Conservation (phyloP, 352 stramenopile species). For the Phytophthora europaea region DNA sequence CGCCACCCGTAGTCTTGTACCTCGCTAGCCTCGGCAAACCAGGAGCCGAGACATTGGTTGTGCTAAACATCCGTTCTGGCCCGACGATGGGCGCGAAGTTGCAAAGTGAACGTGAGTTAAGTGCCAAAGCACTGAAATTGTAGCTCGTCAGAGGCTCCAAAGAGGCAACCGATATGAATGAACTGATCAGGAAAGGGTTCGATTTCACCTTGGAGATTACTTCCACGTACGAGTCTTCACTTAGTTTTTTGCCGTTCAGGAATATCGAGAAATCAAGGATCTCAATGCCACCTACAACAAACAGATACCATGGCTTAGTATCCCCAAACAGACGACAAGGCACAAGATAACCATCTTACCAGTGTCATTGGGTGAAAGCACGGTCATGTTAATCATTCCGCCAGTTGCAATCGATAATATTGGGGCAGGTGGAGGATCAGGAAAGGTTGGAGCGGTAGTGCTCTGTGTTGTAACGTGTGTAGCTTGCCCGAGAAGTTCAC, state of each 20-base stretch:
- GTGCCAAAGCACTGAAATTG: conserved; percentile 39
- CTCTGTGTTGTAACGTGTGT: conserved; percentile 47
- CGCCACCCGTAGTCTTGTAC: conserved; percentile 50
- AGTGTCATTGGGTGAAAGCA: conserved; percentile 52
- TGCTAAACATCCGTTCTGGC: conserved; percentile 30
- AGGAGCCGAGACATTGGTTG: conserved; percentile 38
- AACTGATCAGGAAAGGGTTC: conserved; percentile 36
- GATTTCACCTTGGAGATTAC: conserved; percentile 2
- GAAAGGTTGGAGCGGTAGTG: conserved; percentile 44
- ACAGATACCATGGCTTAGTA: conserved; percentile 3
- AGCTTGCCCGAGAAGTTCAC: conserved; percentile 36
- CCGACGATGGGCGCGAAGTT: conserved; percentile 44
- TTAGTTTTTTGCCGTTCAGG: conserved; percentile 41
- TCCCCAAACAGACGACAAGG: neutral
- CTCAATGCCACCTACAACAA: conserved; percentile 47
- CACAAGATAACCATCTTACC: conserved; percentile 23
- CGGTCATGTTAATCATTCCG: conserved; percentile 45
- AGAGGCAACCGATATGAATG: conserved; percentile 38
- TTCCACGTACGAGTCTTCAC: conserved; percentile 25
- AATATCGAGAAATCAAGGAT: conserved; percentile 57
- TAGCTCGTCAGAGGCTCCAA: conserved; percentile 44
- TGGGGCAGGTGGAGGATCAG: conserved; percentile 39
- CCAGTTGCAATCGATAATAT: conserved; percentile 49
- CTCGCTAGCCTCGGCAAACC: conserved; percentile 35
- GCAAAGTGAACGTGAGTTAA: conserved; percentile 61